Conservation (phyloP, 345 rosid species). For the Gossypium herbaceum region DNA sequence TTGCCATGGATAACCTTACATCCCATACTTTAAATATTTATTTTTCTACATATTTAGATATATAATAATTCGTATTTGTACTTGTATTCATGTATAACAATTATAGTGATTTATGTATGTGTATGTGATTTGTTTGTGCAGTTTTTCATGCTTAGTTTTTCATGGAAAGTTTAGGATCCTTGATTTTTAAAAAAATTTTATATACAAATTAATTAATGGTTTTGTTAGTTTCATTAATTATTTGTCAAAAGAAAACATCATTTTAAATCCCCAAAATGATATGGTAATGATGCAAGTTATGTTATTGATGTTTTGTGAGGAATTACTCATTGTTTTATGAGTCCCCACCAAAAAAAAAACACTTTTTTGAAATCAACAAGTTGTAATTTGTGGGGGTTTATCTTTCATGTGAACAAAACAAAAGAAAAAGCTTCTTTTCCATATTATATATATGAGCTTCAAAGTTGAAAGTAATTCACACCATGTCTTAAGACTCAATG, state of each 20-base stretch:
- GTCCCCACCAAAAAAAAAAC: background rate
- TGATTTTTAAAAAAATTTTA: background rate
- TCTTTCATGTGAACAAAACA: background rate
- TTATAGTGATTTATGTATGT: too few relatives aligned
- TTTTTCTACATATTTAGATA: too few relatives aligned
- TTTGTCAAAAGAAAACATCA: background rate
- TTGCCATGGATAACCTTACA: background rate
- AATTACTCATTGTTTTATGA: background rate
- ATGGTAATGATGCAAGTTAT: background rate
- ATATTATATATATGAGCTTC: background rate
- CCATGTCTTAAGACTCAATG: too few relatives aligned
- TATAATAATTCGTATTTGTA: too few relatives aligned
- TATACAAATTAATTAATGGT: background rate
- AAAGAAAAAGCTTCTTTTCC: background rate
- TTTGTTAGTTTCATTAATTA: background rate
- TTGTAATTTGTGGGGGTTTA: background rate
- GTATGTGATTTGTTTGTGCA: background rate
- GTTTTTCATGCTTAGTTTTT: background rate
- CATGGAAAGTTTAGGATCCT: background rate
- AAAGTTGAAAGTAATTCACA: too few relatives aligned
- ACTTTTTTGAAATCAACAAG: background rate
- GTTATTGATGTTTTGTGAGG: background rate
- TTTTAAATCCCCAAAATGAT: background rate
- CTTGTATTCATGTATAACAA: too few relatives aligned
- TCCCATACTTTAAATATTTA: too few relatives aligned